Base-by-base conservation (phyloP, 2,329 filamentous ascomycete genomes). In the Exutisphaerella laricina region DNA sequence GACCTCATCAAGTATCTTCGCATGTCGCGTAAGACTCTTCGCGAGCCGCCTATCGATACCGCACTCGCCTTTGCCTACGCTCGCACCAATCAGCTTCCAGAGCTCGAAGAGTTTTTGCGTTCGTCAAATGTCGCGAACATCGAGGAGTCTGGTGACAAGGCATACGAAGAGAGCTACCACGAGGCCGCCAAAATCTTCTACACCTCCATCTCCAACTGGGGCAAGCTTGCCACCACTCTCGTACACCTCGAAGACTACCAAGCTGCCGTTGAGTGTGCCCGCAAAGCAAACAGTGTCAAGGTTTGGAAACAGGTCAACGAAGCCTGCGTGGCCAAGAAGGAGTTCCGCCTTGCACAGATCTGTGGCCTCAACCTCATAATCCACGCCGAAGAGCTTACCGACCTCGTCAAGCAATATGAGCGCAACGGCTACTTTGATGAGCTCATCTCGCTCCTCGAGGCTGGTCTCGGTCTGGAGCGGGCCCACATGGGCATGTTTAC, bases 171-270 rank as follows among this genome's bases (percentile, higher is more conserved):
- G 70, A 90, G 90, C 48, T 82, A 87, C 61, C 90, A 92, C 61
- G 85, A 97, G 73, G 92, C 92, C 31, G 88, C 92, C 53, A 98
- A 98, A 79, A 97, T 98, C 62, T 98, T 97, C 78, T 98, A 82
- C 73, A 88, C 81, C 43, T 97, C 87, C 71, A 94, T 98, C 64
- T 98, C 92, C 41, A 98, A 98, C 78, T 98, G 92, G 92, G 90
- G 90, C 43, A 98, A 98, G 75, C 82, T 98, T 58, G 89, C 92
- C 10, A 97, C 92, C 8, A 98, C 92, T 8, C 79, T 97, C 48
- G 92, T 98, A n/a, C 88, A 97, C 66, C 80, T 98, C 5, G 85
- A 83, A 53, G 92, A 98, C 57, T 97, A 98, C 72, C 94, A 98
- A 69, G 88, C 88, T 57, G 92, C 92, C 33, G 92, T 98, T 30